Percentiles rank a stretch among this genome's conserved stretches.
Evolutionary conservation across 345 rosid genomes (phyloP).

Genomic region (Gossypium australe): DNA sequence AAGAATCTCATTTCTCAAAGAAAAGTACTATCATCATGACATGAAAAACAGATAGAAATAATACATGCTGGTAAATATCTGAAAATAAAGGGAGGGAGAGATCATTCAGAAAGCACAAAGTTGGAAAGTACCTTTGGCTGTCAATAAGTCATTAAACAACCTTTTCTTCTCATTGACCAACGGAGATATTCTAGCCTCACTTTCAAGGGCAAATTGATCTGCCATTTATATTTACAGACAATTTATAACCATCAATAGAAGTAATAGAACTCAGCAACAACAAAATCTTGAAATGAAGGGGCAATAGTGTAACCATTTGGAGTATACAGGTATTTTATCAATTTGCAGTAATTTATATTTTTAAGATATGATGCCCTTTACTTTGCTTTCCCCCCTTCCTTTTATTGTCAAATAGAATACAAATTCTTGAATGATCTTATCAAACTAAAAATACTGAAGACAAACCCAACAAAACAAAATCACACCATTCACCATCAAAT

Average conservation of each 20-base stretch:
- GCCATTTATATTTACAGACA: slow-evolving; percentile 34
- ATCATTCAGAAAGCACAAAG: slow-evolving; percentile 14
- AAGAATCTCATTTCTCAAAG: slow-evolving; percentile 14
- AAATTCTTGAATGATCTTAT: not conserved
- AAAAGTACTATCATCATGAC: slow-evolving; percentile 2
- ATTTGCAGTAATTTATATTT: slow-evolving; percentile 6
- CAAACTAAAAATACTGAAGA: not conserved
- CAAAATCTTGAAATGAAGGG: slow-evolving; percentile 20
- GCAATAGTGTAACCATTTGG: slow-evolving; percentile 2
- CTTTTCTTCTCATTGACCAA: slow-evolving; percentile 81
- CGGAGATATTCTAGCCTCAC: slow-evolving; percentile 86
- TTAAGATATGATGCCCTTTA: not conserved
- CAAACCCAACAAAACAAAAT: not conserved
- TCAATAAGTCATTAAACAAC: slow-evolving; percentile 84
- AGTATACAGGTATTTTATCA: slow-evolving; percentile 5
- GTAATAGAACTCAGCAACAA: slow-evolving; percentile 27
- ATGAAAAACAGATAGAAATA: not conserved
- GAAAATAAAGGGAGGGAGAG: not conserved
- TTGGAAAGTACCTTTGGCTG: slow-evolving; percentile 63
- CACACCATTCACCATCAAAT: not conserved
- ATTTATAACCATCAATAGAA: slow-evolving; percentile 24
- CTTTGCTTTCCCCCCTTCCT: not conserved
- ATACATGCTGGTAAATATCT: not conserved
- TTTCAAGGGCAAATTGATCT: slow-evolving; percentile 82
- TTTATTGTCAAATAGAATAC: not conserved